Evolutionary conservation across 768 basidiomycete species (phyloP).

Genomic region (Jaapia argillacea): DNA sequence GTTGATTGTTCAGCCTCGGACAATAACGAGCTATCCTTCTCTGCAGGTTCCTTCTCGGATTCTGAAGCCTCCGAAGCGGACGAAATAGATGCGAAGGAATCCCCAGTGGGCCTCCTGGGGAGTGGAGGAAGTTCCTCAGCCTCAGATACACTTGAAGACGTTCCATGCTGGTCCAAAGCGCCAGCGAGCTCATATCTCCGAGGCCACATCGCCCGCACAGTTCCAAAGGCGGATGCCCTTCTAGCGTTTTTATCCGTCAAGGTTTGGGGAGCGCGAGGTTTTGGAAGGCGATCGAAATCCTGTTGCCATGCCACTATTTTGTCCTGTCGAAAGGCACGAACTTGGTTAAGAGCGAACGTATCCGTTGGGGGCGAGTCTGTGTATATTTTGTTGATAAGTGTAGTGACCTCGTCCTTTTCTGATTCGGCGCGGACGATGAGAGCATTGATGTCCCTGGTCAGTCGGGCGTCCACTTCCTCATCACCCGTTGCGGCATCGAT

Average conservation of each 20-base stretch:
- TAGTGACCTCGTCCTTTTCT: slow-evolving; percentile 64
- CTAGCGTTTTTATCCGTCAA: slow-evolving; percentile 39
- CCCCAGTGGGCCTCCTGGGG: slow-evolving; percentile 37
- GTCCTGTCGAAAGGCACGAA: slow-evolving; percentile 82
- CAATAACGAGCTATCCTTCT: too few relatives aligned
- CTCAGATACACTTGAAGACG: slow-evolving; percentile 64
- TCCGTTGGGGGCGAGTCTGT: slow-evolving; percentile 72
- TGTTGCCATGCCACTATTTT: slow-evolving; percentile 95
- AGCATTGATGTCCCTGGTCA: slow-evolving; percentile 51
- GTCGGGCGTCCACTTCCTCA: slow-evolving; percentile 53
- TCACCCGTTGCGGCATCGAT: slow-evolving; percentile 77
- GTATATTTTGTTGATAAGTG: slow-evolving; percentile 72
- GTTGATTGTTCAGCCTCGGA: slow-evolving; percentile 6
- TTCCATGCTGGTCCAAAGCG: slow-evolving; percentile 42
- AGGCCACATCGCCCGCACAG: slow-evolving; percentile 67
- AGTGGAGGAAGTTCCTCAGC: slow-evolving; percentile 48
- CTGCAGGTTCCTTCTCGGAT: too few relatives aligned
- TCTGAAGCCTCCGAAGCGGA: slow-evolving; percentile 71
- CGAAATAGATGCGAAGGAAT: slow-evolving; percentile 42
- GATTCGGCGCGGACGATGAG: slow-evolving; percentile 66
- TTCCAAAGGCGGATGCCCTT: slow-evolving; percentile 53
- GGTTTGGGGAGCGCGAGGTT: slow-evolving; percentile 44
- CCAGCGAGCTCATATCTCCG: slow-evolving; percentile 44
- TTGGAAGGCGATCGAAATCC: slow-evolving; percentile 81
- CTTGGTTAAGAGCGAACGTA: slow-evolving; percentile 79